Evolutionary conservation across 805 yeast genomes (phyloP).

Genomic region (Tetrapisispora arboricola): DNA sequence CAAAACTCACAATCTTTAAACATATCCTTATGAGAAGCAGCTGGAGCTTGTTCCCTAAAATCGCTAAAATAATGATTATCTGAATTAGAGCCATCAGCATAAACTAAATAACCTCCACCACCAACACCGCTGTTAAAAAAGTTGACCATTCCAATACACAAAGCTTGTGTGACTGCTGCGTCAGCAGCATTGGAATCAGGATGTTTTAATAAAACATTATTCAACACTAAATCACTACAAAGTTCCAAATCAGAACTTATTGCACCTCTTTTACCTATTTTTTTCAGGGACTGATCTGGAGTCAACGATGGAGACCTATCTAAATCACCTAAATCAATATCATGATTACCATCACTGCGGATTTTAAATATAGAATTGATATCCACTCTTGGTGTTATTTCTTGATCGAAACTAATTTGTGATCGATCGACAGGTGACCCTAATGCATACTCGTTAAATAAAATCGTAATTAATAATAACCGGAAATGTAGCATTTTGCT

Average conservation of each 20-base stretch:
- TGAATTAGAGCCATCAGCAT: slow-evolving; percentile 22
- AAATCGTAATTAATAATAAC: background rate
- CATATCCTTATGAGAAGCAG: slow-evolving; percentile 52
- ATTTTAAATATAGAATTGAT: background rate
- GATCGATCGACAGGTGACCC: background rate
- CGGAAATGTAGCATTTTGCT: background rate
- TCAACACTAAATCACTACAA: slow-evolving; percentile 23
- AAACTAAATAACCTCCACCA: slow-evolving; percentile 74
- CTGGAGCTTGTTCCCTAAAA: slow-evolving; percentile 86
- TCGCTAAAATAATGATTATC: slow-evolving; percentile 56
- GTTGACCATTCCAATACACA: slow-evolving; percentile 79
- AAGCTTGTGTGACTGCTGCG: slow-evolving; percentile 79
- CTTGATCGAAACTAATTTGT: background rate
- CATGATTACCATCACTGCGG: slow-evolving; percentile 13
- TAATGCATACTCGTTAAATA: background rate
- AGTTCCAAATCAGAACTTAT: slow-evolving; percentile 31
- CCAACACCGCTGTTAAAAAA: slow-evolving; percentile 85
- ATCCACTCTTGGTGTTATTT: background rate
- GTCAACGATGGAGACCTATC: slow-evolving; percentile 28
- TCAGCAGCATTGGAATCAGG: slow-evolving; percentile 78
- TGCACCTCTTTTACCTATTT: slow-evolving; percentile 24
- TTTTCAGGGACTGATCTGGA: slow-evolving; percentile 23
- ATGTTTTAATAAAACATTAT: slow-evolving; percentile 19
- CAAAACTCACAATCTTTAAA: slow-evolving; percentile 36
- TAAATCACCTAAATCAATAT: slow-evolving; percentile 34